Conservation (phyloP, 2,329 filamentous ascomycete species). For the Nemania sp. region DNA sequence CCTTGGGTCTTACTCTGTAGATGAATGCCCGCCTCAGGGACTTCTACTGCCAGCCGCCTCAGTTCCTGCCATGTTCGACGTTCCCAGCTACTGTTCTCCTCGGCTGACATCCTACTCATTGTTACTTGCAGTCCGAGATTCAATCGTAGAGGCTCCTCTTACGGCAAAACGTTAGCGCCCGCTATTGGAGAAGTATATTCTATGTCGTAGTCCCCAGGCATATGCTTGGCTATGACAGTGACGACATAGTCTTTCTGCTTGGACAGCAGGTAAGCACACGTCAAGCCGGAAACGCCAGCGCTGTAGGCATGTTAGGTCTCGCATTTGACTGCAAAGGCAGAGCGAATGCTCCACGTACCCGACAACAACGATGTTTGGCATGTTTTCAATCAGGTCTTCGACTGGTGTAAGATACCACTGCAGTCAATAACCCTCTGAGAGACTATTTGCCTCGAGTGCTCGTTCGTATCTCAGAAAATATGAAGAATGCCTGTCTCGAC, state of each 20-base stretch:
- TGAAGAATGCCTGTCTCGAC: not conserved
- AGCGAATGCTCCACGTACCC: conserved; percentile 30
- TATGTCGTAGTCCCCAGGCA: conserved; percentile 75
- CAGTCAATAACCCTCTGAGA: not conserved
- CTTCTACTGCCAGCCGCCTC: conserved; percentile 39
- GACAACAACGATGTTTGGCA: conserved; percentile 41
- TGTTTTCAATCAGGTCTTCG: conserved; percentile 13
- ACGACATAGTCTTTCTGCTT: conserved; percentile 47
- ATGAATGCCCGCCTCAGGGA: conserved; percentile 43
- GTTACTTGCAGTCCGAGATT: conserved; percentile 11
- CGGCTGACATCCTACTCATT: conserved; percentile 35
- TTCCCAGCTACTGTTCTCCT: conserved; percentile 39
- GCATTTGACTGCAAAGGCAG: not conserved
- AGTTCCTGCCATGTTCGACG: conserved; percentile 40
- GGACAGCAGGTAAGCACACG: conserved; percentile 42
- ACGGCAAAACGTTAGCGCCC: conserved; percentile 43
- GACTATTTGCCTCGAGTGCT: not conserved
- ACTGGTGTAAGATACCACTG: not conserved
- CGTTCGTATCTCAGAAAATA: not conserved
- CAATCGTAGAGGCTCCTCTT: conserved; percentile 19
- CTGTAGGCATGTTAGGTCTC: conserved; percentile 25
- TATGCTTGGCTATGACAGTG: conserved; percentile 65
- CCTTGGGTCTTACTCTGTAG: conserved; percentile 34
- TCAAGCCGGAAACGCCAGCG: conserved; percentile 42
- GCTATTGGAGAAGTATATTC: conserved; percentile 73